These are phyloP conservation scores for Pythium plurisporium DNA, from an alignment of 352 stramenopile species.

Conservation along the genomic window DNA sequence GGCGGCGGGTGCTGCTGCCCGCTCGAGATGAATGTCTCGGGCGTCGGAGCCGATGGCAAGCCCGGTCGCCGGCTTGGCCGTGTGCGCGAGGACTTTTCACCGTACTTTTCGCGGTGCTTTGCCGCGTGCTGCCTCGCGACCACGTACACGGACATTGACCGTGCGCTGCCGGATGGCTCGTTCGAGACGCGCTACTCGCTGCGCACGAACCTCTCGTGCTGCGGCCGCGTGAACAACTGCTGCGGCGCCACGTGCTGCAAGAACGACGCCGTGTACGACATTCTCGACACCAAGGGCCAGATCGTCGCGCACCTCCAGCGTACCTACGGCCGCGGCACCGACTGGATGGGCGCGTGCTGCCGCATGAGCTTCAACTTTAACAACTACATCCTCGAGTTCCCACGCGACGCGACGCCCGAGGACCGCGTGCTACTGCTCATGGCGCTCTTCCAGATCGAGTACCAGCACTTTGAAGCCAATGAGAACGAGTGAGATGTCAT, in stretches of 20 bases:
- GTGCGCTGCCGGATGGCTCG: constrained; percentile 37
- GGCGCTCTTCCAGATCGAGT: constrained; percentile 58
- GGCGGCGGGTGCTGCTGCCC: constrained; percentile 35
- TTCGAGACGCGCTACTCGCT: constrained; percentile 54
- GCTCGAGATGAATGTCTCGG: constrained; percentile 41
- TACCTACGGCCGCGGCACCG: constrained; percentile 33
- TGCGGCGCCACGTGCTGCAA: constrained; percentile 58
- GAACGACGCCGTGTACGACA: constrained; percentile 63
- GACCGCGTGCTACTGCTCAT: constrained; percentile 55
- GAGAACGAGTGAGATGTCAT: constrained; percentile 7
- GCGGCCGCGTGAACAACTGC: constrained; percentile 62
- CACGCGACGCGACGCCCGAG: constrained; percentile 41
- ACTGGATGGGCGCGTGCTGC: constrained; percentile 28
- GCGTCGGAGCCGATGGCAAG: constrained; percentile 15
- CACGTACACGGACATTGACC: constrained; percentile 65
- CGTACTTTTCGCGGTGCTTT: constrained; percentile 40
- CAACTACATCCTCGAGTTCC: constrained; percentile 63
- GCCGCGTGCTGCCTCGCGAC: constrained; percentile 45
- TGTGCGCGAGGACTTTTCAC: constrained; percentile 50
- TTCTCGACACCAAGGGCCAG: constrained; percentile 49
- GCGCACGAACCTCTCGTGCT: constrained; percentile 51
- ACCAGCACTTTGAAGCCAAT: constrained; percentile 46
- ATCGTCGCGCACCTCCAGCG: constrained; percentile 50
- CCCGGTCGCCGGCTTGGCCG: constrained; percentile 29
- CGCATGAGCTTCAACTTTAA: constrained; percentile 39